These are phyloP conservation scores for Colletotrichum coccodes DNA, from an alignment of 2,329 filamentous ascomycete species.

Conservation along the genomic window DNA sequence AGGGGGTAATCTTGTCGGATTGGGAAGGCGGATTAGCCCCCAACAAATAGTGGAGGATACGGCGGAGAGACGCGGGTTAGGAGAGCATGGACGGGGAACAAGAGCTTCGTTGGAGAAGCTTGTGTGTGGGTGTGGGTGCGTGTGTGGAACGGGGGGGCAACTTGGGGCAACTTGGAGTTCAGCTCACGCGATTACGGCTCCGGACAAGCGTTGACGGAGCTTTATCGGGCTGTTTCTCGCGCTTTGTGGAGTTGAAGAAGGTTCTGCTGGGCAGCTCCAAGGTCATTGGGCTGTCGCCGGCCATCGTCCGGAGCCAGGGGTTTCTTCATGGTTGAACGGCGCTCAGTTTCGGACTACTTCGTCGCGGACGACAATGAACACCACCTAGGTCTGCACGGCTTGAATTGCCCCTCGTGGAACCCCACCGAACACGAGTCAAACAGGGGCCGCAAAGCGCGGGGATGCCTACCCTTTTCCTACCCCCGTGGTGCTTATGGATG, in stretches of 20 bases:
- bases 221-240: background rate
- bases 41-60: conserved; percentile 19
- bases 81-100: background rate
- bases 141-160: background rate
- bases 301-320: background rate
- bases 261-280: too few species aligned
- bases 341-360: background rate
- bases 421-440: conserved; percentile 24
- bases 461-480: conserved; percentile 16
- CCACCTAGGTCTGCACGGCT: conserved; percentile 5
- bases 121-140: background rate
- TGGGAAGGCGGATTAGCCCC: conserved; percentile 28
- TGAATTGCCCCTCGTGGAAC: background rate
- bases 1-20: conserved; percentile 32
- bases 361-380: background rate
- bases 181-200: background rate
- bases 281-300: background rate
- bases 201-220: background rate
- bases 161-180: background rate
- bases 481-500: background rate
- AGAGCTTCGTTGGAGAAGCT: background rate
- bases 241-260: background rate
- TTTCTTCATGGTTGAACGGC: background rate
- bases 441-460: conserved; percentile 22
- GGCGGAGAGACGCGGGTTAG: conserved; percentile 15